Evolutionary conservation across 495 filamentous ascomycete genomes (phyloP).

Genomic region (Penicillium desertorum): DNA sequence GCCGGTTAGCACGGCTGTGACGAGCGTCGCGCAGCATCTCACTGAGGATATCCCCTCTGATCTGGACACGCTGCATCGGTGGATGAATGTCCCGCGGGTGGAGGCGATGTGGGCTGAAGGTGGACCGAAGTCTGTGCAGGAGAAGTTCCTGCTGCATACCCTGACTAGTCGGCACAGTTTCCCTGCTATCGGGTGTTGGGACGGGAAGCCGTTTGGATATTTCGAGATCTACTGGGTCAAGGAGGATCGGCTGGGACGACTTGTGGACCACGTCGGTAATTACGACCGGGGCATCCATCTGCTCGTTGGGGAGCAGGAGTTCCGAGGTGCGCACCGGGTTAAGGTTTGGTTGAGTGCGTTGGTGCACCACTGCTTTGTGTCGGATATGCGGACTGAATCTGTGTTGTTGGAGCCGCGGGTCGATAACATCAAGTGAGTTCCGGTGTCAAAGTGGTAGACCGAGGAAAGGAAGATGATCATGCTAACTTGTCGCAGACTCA

Average conservation of each 20-base stretch:
- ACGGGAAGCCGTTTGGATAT: conserved; percentile 93
- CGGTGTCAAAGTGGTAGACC: neutral
- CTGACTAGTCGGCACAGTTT: conserved; percentile 73
- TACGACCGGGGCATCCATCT: conserved; percentile 90
- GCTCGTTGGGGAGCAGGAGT: conserved; percentile 90
- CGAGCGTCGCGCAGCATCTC: conserved; percentile 31
- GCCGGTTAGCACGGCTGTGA: conserved; percentile 31
- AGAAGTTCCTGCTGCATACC: conserved; percentile 64
- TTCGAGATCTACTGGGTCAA: conserved; percentile 99
- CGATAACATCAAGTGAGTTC: conserved; percentile 80
- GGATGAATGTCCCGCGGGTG: conserved; percentile 89
- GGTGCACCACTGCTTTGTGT: conserved; percentile 78
- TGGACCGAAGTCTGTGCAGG: conserved; percentile 60
- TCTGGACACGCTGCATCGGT: conserved; percentile 73
- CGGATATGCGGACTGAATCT: conserved; percentile 77
- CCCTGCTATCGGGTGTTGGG: conserved; percentile 91
- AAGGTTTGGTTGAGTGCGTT: conserved; percentile 78
- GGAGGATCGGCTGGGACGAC: conserved; percentile 74
- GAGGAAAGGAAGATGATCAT: neutral
- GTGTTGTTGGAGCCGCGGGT: conserved; percentile 86
- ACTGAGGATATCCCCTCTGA: conserved; percentile 53
- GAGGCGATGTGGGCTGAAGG: conserved; percentile 76
- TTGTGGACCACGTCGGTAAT: conserved; percentile 64
- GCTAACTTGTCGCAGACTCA: conserved; percentile 57
- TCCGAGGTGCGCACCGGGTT: conserved; percentile 72